These are phyloP conservation scores for Kitagawia praeruptora DNA, from an alignment of 129 eudicot species.

Conservation along the genomic window DNA sequence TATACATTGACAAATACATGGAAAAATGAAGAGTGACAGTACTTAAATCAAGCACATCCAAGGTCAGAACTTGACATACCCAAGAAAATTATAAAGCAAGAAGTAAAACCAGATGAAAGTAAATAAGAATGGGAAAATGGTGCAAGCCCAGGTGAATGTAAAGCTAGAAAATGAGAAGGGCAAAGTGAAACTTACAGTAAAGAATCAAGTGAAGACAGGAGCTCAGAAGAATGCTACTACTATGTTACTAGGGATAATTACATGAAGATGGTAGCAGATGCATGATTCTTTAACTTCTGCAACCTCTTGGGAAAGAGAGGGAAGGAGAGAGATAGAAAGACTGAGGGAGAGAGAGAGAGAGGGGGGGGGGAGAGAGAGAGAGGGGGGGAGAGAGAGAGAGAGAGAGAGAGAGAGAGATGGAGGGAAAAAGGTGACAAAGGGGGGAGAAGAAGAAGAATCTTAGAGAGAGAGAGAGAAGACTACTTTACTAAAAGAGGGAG, in stretches of 20 bases:
- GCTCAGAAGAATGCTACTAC: neutral
- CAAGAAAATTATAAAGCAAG: neutral
- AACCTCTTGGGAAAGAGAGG: neutral
- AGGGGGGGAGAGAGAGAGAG: neutral
- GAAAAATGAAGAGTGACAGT: neutral
- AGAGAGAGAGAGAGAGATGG: neutral
- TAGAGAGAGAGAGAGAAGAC: slow-evolving; percentile 10
- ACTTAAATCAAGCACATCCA: neutral
- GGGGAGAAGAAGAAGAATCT: slow-evolving; percentile 36
- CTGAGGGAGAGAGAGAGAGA: neutral
- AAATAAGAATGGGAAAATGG: slow-evolving; percentile 5
- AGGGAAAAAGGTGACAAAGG: neutral
- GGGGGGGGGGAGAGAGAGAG: slow-evolving; percentile 1
- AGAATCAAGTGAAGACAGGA: neutral
- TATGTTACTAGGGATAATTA: neutral
- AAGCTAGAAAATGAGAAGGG: slow-evolving; percentile 12
- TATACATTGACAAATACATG: neutral
- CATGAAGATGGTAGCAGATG: neutral
- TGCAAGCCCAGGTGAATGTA: neutral
- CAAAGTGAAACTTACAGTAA: slow-evolving; percentile 20
- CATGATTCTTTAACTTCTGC: neutral
- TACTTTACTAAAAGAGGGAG: slow-evolving; percentile 34
- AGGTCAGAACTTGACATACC: neutral
- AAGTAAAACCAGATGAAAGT: neutral
- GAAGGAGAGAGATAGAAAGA: neutral